Evolutionary conservation across 164 flowering plant genomes (phyloP), one percentile per base, ranked within the genome.

Genomic region (Brasenia schreberi): DNA sequence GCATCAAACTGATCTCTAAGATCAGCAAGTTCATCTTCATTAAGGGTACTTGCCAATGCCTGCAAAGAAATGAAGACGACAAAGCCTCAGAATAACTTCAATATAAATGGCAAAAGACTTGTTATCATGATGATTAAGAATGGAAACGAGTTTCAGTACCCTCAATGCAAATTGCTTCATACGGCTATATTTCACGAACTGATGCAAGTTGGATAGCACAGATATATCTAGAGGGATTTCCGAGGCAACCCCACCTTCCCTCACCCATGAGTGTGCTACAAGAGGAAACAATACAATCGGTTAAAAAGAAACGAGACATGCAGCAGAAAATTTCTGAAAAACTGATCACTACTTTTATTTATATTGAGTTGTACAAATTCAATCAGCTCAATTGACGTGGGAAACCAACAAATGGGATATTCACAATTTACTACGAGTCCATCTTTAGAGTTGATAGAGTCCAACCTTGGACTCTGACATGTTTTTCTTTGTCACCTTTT

Each of bases 231-330:
- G 74, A 58, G 99, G 99, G 61, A 95, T 95, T 68, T 95, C 99
- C 7, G 88, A 88, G 66, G 99, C 99, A 76, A 78, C 75, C 68
- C 99, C 99, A 43, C 97, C 99, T 85, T 95, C 99, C 81, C 96
- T 85, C 68, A 92, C 97, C 99, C 99, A 95, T 64, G 94, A 85
- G 68, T 95, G 97, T 43, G 97, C 97, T 92, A 91, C 43, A 81
- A 78, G 73, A 65, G 43, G 64, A 9, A 42, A 62, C 27, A 62
- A 66, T 16, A 7, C 43, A 66, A 39, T 7, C 53, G 12, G 4
- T 7, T 45, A 45, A 45, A 45, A 23, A 23, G 27, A 23, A 23
- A 23, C 27, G 27, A 23, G 27, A 23, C 27, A 23, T 23, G 27
- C 0, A 23, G 27, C 27, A 23, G 27, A 23, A 23, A 23, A 23